Evolutionary conservation across 2,329 filamentous ascomycete species (phyloP), one percentile per base, ranked within the genome.

Genomic region (Hypoxylon sp.): DNA sequence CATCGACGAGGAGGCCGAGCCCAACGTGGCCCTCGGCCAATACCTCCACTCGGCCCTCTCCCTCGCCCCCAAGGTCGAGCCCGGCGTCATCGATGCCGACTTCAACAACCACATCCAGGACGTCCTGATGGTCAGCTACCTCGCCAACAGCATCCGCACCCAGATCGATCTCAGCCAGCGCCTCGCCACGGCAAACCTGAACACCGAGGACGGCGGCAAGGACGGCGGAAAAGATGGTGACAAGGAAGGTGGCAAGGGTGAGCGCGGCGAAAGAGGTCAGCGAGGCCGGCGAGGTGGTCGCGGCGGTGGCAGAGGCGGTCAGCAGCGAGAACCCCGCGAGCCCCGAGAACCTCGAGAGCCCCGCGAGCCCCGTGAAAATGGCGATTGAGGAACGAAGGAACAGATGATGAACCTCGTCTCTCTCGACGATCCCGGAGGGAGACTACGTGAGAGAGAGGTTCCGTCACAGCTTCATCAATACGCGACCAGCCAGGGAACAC

Each of bases 31-130:
- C 10, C 82, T 99, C 55, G 95, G 93, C 66, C 96, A 99, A 79
- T 96, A 92, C 79, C 83, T 99, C 67, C 90, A 98, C 83, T 96
- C 96, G 76, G 89, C 94, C 33, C 85, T 99, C 63, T 93, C 91
- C 42, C 82, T 99, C 63, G 92, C 94, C 53, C 95, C 95, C 72
- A 99, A 98, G 84, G 95, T 98, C 60, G 91, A 97, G 71, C 82
- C 89, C 31, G 84, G 87, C 61, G 90, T 96, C 75, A 93, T 99
- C 73, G 95, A 99, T 83, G 85, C 89, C 74, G 93, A 98, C 82
- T 99, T 99, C 86, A 99, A 99, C 87, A 97, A 96, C 83, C 95
- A 99, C 81, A 92, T 99, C 77, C 95, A 99, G 81, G 95, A 99
- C 76, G 93, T 99, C 60, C 88, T 99, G 67, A 93, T 98, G 77